Percentiles rank a stretch among this genome's conserved stretches.
Conservation (phyloP, 805 yeast genomes). For the Ogataea pignaliae region DNA sequence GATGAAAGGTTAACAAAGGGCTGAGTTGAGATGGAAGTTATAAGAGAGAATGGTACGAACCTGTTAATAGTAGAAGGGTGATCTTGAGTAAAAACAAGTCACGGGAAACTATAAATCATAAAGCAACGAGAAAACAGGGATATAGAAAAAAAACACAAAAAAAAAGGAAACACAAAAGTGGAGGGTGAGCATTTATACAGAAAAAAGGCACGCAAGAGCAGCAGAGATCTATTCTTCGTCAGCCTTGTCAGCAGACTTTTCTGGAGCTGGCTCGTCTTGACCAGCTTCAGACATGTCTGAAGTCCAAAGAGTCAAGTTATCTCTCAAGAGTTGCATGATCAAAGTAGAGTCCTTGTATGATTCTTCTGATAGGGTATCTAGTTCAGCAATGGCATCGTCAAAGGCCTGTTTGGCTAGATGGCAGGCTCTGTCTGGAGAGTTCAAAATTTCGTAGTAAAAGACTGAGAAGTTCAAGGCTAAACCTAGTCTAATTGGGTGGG, state of each 20-base stretch:
- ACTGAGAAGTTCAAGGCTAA: slow-evolving; percentile 97
- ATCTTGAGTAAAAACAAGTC: slow-evolving; percentile 11
- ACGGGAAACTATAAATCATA: slow-evolving; percentile 16
- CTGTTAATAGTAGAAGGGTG: slow-evolving; percentile 8
- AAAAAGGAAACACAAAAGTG: no score
- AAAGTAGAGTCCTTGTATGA: slow-evolving; percentile 97
- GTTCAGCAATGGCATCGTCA: slow-evolving; percentile 98
- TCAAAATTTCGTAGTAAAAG: slow-evolving; percentile 95
- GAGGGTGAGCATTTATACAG: slow-evolving; percentile 16
- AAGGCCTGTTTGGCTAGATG: slow-evolving; percentile 98
- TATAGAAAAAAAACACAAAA: slow-evolving; percentile 8
- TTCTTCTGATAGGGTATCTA: slow-evolving; percentile 96
- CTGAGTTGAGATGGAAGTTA: not conserved
- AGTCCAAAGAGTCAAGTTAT: slow-evolving; percentile 97
- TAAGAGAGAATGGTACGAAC: slow-evolving; percentile 3
- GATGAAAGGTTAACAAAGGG: no score
- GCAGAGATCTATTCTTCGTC: slow-evolving; percentile 22
- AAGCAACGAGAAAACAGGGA: slow-evolving; percentile 16
- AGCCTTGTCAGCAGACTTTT: slow-evolving; percentile 29
- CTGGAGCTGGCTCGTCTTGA: slow-evolving; percentile 47
- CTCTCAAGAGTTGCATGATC: slow-evolving; percentile 98
- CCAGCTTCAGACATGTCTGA: slow-evolving; percentile 85
- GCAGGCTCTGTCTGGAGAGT: slow-evolving; percentile 98
- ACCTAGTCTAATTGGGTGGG: slow-evolving; percentile 98
- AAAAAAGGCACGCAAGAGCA: slow-evolving; percentile 12